Evolutionary conservation across 768 basidiomycete species (phyloP), one percentile per base, ranked within the genome.

Genomic region (Kwoniella sp.): DNA sequence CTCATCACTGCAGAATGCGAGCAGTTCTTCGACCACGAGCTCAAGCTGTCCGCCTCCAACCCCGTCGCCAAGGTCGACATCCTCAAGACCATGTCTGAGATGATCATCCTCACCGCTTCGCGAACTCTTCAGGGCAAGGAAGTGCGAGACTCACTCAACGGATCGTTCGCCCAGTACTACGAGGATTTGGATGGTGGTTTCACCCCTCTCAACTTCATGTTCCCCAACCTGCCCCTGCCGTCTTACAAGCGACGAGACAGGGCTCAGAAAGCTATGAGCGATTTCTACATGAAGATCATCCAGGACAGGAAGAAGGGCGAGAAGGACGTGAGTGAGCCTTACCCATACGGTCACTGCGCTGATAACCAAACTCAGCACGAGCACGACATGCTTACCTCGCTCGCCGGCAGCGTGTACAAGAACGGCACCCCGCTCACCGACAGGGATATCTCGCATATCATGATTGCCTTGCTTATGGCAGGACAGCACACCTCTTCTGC

Each of bases 391-490:
- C 88, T 98, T 65, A 81, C 85, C 12, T 84, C 92, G 1, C 81
- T 99, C 17, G 80, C 84, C 75, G 80, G 83, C 56, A 87, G 91
- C 70, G 81, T 78, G 44, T 98, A 99, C 77, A 86, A 87, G 58
- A 80, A 82, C 62, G 95, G 95, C 50, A 79, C 80, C 38, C 69
- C 79, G 2, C 79, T 98, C 33, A 80, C 79, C 56, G 91, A 99
- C 69, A 84, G 87, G 61, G 89, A 98, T 74, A 86, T 98, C 54
- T 91, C 95, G 0, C 95, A 98, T 71, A 92, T 99, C 70, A 84
- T 99, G 86, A 99, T 96, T 67, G 95, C 95, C 14, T 82, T 99
- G 39, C 84, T 99, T 59, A 98, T 99, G 95, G 95, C 95, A 37
- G 95, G 95, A 32, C 95, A 99, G 77, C 95, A 99, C 76, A 99